A percentile compares a stretch with the other conserved stretches of the same genome.
phyloP scores from a whole-genome alignment of 2,329 filamentous ascomycete genomes.

The Dactylonectria estremocensis region DNA sequence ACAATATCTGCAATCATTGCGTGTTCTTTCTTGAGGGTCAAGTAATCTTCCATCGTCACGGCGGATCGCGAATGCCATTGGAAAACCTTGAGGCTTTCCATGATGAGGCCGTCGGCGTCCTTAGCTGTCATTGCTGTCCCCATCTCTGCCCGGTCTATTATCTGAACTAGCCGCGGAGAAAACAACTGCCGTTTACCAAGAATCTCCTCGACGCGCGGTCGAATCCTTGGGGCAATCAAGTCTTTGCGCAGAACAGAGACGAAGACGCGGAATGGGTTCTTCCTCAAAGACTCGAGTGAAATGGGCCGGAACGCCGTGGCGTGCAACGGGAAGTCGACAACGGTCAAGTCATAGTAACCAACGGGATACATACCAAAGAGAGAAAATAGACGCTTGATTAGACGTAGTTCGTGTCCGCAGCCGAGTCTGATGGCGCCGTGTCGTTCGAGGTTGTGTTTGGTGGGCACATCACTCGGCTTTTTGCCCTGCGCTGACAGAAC shows the following conservation, averaged over 20 bases:
- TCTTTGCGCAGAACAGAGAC: slow-evolving; percentile 52
- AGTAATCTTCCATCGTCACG: background rate
- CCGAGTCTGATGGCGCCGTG: slow-evolving; percentile 66
- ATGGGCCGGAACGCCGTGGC: slow-evolving; percentile 65
- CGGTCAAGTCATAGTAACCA: slow-evolving; percentile 65
- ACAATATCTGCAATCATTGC: slow-evolving; percentile 63
- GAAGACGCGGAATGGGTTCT: slow-evolving; percentile 61
- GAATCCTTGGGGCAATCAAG: too few relatives aligned
- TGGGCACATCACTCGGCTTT: background rate
- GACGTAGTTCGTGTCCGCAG: slow-evolving; percentile 57
- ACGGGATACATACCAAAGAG: slow-evolving; percentile 64
- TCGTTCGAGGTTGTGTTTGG: slow-evolving; percentile 40
- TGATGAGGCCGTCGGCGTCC: slow-evolving; percentile 9
- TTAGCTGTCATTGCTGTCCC: background rate
- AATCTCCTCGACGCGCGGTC: slow-evolving; percentile 52
- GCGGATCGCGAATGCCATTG: slow-evolving; percentile 17
- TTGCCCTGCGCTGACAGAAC: too few relatives aligned
- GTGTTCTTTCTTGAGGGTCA: slow-evolving; percentile 18
- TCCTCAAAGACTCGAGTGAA: slow-evolving; percentile 50
- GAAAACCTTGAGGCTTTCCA: slow-evolving; percentile 34
- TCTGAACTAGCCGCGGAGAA: slow-evolving; percentile 29
- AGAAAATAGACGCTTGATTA: slow-evolving; percentile 60
- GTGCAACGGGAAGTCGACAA: slow-evolving; percentile 63
- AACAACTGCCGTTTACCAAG: slow-evolving; percentile 30
- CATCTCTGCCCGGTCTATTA: slow-evolving; percentile 58